Evolutionary conservation across 495 filamentous ascomycete species (phyloP).

Genomic region (Saxophila tyrrhenica): DNA sequence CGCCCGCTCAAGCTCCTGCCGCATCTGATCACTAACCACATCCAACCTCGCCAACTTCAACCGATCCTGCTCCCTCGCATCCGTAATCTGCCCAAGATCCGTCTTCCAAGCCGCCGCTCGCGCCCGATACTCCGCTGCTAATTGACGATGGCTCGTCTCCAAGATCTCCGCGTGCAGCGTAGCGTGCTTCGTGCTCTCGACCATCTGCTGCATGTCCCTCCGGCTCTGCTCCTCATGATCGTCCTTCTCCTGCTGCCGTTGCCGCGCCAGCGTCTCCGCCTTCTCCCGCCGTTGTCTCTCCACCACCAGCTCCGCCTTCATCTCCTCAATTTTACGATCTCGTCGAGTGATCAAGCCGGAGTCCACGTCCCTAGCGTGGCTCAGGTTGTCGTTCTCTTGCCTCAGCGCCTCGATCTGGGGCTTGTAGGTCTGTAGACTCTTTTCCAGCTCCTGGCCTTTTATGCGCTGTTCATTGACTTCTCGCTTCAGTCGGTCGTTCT

Average conservation of each 20-base stretch:
- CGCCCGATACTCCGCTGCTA: slow-evolving; percentile 20
- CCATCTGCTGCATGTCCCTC: slow-evolving; percentile 13
- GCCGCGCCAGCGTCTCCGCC: slow-evolving; percentile 14
- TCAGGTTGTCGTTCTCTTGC: slow-evolving; percentile 56
- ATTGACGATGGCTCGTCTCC: slow-evolving; percentile 21
- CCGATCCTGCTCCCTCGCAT: slow-evolving; percentile 16
- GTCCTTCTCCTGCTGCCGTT: slow-evolving; percentile 11
- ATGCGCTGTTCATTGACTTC: slow-evolving; percentile 66
- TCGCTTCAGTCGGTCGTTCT: slow-evolving; percentile 73
- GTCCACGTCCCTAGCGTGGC: slow-evolving; percentile 32
- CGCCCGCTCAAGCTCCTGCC: slow-evolving; percentile 20
- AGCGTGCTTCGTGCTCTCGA: slow-evolving; percentile 19
- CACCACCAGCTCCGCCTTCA: slow-evolving; percentile 18
- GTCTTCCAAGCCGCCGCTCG: slow-evolving; percentile 18
- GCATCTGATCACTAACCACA: slow-evolving; percentile 23
- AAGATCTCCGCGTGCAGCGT: slow-evolving; percentile 21
- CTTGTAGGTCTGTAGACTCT: slow-evolving; percentile 58
- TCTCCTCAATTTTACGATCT: slow-evolving; percentile 23
- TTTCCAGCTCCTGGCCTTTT: slow-evolving; percentile 30
- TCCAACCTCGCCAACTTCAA: slow-evolving; percentile 16
- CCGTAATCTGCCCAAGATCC: slow-evolving; percentile 7
- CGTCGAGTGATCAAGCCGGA: slow-evolving; percentile 8
- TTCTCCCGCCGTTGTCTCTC: slow-evolving; percentile 12
- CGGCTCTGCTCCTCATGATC: slow-evolving; percentile 7
- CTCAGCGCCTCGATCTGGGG: slow-evolving; percentile 61